Base-by-base conservation (phyloP, 2,329 filamentous ascomycete genomes). In the Aspergillus cejpii region DNA sequence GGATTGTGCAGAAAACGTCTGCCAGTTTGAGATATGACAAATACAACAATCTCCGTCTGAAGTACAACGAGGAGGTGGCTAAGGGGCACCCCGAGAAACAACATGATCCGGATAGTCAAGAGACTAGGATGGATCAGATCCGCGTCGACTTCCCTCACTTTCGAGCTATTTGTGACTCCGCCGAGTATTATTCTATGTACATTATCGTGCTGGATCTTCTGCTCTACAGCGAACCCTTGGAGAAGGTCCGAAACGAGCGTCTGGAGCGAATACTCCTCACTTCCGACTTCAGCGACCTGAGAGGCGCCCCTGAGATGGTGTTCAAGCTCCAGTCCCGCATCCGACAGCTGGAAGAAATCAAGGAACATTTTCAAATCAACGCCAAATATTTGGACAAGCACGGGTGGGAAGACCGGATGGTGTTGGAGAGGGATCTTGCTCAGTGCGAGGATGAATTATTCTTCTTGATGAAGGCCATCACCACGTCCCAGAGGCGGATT, bases 391-490 rank as follows among this genome's bases (percentile, higher is more conserved):
- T 98, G 20, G 91, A 97, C 65, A 83, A 83, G 58, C 81, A 86
- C 60, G 90, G 90, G 11, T 97, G 91, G 90, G 82, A 92, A 61
- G 91, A 97, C 62, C 81, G 89, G 26, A 75, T 96, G 47, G 72
- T 83, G n/a, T 77, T 99, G 34, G 92, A 98, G 62, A 84, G 86
- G 41, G 92, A 98, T 62, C 73, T 98, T 40, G 80, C 87, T 7
- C 81, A 81, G 15, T 96, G 88, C 59, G 92, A 97, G 64, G 92
- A 98, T 59, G 94, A 99, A 66, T 71, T 99, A 6, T 99, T 98
- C 75, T 98, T 98, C 71, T 86, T 98, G 74, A 97, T 98, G 92
- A 97, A 98, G 60, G 94, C 92, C 29, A 98, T 98, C 63, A 98
- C 92, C 1, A 94, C 89, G 2, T 94, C 91, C 4, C 92, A 98